phyloP scores from a whole-genome alignment of 345 rosid species.

The Bruguiera sexangula region DNA sequence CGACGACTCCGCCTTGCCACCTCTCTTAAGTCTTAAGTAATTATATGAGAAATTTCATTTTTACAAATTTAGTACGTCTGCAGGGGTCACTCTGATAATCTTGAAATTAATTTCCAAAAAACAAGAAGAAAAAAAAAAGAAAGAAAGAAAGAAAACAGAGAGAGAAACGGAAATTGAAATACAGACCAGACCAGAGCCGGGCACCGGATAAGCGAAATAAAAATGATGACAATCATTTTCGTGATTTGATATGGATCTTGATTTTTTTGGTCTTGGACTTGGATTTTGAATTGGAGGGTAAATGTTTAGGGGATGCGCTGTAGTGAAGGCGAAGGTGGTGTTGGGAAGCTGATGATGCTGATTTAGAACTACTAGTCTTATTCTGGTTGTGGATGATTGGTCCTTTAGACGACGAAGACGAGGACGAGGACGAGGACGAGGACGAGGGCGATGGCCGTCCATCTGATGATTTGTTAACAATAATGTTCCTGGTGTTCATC shows the following conservation, averaged over 20 bases:
- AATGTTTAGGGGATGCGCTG: constrained; percentile 12
- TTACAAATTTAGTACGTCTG: not conserved
- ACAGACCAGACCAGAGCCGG: no score
- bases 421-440: no score
- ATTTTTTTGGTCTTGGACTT: constrained; percentile 26
- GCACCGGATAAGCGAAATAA: not conserved
- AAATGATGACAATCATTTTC: constrained; percentile 7
- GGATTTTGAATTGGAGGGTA: constrained; percentile 28
- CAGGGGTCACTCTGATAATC: not conserved
- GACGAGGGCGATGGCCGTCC: no score
- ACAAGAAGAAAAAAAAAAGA: no score
- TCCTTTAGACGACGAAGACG: no score
- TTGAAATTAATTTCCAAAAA: not conserved
- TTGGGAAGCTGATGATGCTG: constrained; percentile 15
- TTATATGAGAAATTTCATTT: not conserved
- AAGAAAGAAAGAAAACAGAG: not conserved
- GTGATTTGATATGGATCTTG: constrained; percentile 10
- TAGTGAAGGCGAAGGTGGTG: constrained; percentile 8
- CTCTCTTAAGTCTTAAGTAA: no score
- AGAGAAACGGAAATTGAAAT: not conserved
- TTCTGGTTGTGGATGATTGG: constrained; percentile 6
- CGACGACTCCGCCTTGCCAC: not conserved
- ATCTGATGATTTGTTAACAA: not conserved
- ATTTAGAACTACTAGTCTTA: not conserved
- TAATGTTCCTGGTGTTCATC: constrained; percentile 43